Evolutionary conservation across 2,329 filamentous ascomycete species (phyloP), one percentile per base, ranked within the genome.

Genomic region (Emergomyces orientalis): DNA sequence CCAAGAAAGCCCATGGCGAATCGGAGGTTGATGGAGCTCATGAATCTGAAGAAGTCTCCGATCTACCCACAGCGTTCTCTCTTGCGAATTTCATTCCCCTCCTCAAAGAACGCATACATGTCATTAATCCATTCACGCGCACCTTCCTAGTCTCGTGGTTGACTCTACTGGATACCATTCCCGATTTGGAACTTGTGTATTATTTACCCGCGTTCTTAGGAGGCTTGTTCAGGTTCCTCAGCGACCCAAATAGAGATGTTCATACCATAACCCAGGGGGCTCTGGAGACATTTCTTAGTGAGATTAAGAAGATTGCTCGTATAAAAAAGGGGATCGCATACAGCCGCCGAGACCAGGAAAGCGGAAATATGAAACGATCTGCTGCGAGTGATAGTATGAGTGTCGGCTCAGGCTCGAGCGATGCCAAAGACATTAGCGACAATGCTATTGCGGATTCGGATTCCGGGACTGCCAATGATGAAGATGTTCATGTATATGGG

Each of bases 111-210:
- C 86, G 94, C 59, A 97, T 99, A 63, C 90, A 90, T 76, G 93
- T 97, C 34, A 84, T 96, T 64, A 97, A 96, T 70, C 92, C 95
- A 0, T 97, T 95, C 72, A 97, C 93, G 3, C 84, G 94, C 59
- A 96, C 90, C 17, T 99, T 99, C 70, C 82, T 99, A 17, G 94
- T 99, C 2, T 91, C 91, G 39, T 99, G 94, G 94, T 90, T 99
- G 63, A 95, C 89, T 3, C 78, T 99, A 19, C 82, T 99, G 25
- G 94, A 99, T 74, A 97, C 92, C 0, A 97, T 99, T 68, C 94
- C 94, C 0, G 95, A 99, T 72, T 81, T 99, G 51, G 95, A 99
- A 75, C 85, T 99, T 25, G 93, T 99, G 45, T 88, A 90, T 3
- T 96, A 91, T 73, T 79, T 99, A 30, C 95, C 94, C 1, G 91